Conservation (phyloP, 805 yeast genomes). For the Sugiyamaella lignohabitans region DNA sequence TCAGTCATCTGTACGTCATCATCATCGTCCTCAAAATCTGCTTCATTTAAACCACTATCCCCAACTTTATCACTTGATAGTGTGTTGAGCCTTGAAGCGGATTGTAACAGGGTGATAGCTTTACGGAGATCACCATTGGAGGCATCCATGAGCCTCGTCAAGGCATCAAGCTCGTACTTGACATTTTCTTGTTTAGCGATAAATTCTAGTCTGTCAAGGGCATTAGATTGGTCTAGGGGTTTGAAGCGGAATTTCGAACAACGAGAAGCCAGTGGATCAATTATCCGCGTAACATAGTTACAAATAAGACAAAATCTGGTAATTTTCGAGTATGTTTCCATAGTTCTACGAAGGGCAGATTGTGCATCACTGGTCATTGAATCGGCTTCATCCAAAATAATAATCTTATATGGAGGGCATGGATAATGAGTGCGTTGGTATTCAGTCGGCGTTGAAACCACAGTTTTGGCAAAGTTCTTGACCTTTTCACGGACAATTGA, state of each 20-base stretch:
- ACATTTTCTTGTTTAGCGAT: conserved; percentile 51
- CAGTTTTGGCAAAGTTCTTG: conserved; percentile 84
- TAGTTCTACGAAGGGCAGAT: conserved; percentile 87
- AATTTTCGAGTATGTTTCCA: conserved; percentile 76
- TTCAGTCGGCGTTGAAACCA: conserved; percentile 71
- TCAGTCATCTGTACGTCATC: conserved; percentile 32
- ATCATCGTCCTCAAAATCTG: conserved; percentile 24
- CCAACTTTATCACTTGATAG: too few relatives aligned
- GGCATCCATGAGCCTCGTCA: conserved; percentile 59
- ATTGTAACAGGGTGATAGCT: conserved; percentile 85
- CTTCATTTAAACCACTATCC: background rate
- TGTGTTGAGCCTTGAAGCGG: conserved; percentile 55
- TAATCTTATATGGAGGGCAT: conserved; percentile 93
- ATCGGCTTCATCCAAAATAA: conserved; percentile 90
- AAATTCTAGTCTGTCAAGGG: conserved; percentile 57
- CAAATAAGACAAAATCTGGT: conserved; percentile 93
- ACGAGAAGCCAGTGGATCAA: conserved; percentile 93
- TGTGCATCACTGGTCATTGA: conserved; percentile 88
- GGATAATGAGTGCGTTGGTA: conserved; percentile 72
- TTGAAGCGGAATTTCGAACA: conserved; percentile 93
- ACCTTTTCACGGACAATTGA: conserved; percentile 97
- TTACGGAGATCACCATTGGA: conserved; percentile 88
- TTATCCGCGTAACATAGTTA: conserved; percentile 92
- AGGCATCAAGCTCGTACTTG: conserved; percentile 42
- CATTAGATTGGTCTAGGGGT: conserved; percentile 63